phyloP scores from a whole-genome alignment of 805 yeast genomes.

The Saccharomycopsis synnaedendra region DNA sequence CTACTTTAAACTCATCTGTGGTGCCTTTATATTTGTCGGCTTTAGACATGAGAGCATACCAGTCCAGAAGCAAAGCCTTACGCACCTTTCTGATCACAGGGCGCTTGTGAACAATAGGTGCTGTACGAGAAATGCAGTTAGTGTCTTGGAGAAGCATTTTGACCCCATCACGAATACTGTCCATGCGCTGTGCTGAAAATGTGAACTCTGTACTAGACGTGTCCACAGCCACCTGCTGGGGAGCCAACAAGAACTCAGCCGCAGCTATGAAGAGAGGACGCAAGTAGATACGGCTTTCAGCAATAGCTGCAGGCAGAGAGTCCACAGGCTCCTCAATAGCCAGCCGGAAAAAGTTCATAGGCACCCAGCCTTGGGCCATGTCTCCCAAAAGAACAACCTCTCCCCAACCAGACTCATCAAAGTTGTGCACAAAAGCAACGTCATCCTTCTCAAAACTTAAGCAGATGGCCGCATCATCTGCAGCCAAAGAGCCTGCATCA shows the following conservation, averaged over 20 bases:
- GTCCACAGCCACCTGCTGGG: constrained; percentile 34
- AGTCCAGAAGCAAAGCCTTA: constrained; percentile 61
- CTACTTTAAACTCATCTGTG: constrained; percentile 43
- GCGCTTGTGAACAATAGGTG: constrained; percentile 51
- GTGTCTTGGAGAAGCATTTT: constrained; percentile 51
- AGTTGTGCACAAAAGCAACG: constrained; percentile 64
- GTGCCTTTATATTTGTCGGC: constrained; percentile 68
- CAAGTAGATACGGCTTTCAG: constrained; percentile 39
- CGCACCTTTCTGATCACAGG: constrained; percentile 53
- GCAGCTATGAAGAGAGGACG: constrained; percentile 46
- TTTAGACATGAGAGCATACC: constrained; percentile 69
- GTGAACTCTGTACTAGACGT: constrained; percentile 27
- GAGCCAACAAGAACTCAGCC: constrained; percentile 56
- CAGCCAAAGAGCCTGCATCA: constrained; percentile 46
- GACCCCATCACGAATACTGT: constrained; percentile 65
- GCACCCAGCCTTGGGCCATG: constrained; percentile 72
- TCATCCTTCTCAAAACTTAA: constrained; percentile 60
- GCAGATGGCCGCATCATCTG: constrained; percentile 61
- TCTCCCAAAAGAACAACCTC: constrained; percentile 63
- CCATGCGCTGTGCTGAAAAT: constrained; percentile 45
- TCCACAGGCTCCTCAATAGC: constrained; percentile 22
- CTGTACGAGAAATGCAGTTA: constrained; percentile 65
- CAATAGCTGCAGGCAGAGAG: constrained; percentile 20
- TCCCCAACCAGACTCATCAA: constrained; percentile 82
- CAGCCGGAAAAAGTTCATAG: constrained; percentile 63